These are phyloP conservation scores for Hydrangea macrophylla DNA, from an alignment of 148 eudicot species.

Conservation along the genomic window DNA sequence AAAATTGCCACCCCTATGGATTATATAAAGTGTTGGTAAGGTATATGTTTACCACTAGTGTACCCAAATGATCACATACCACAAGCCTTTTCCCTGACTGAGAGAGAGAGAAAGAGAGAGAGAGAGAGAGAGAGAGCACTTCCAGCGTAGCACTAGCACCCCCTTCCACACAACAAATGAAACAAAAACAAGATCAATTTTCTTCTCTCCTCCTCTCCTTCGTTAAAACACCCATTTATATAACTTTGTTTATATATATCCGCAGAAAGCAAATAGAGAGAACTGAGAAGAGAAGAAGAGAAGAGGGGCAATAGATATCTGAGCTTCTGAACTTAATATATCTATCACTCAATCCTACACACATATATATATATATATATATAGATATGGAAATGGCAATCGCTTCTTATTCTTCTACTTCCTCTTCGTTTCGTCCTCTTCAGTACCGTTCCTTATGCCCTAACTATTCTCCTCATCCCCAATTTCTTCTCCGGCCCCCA, in stretches of 20 bases:
- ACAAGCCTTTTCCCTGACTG: too few species aligned
- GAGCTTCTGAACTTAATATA: background rate
- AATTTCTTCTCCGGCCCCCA: constrained; percentile 16
- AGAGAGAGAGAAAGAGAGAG: background rate
- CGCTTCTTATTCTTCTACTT: constrained; percentile 15
- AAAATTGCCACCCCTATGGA: too few species aligned
- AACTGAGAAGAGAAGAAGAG: too few species aligned
- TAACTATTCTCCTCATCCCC: constrained; percentile 15
- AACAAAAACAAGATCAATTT: constrained; percentile 13
- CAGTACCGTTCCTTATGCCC: constrained; percentile 22
- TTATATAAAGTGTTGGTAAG: too few species aligned
- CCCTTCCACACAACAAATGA: constrained; percentile 17
- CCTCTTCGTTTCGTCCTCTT: constrained; percentile 18
- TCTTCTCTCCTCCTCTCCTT: constrained; percentile 17
- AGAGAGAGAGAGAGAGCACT: background rate
- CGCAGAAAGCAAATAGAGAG: constrained; percentile 4
- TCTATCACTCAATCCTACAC: too few species aligned
- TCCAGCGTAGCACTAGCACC: background rate
- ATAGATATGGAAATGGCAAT: constrained; percentile 26
- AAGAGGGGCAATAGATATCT: background rate
- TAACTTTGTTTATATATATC: constrained; percentile 15
- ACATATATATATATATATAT: too few species aligned
- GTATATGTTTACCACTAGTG: too few species aligned
- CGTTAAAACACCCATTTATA: constrained; percentile 22
- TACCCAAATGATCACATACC: too few species aligned